phyloP scores from a whole-genome alignment of 345 rosid species.

The Eucalyptus marginata region DNA sequence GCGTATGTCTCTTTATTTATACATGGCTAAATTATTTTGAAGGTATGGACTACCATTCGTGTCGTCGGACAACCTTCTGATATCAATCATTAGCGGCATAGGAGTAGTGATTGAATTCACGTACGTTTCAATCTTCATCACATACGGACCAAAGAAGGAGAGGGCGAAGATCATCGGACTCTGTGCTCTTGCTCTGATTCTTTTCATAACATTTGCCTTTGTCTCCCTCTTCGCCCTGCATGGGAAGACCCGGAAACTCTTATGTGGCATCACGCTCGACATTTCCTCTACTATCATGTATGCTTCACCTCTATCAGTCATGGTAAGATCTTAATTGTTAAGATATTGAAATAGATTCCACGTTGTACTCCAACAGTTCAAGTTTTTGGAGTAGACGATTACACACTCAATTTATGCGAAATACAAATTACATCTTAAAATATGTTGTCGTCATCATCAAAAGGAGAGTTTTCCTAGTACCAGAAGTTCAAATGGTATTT shows the following conservation, averaged over 20 bases:
- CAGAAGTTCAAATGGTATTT: neutral
- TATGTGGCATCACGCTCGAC: slow-evolving; percentile 20
- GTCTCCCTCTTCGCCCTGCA: slow-evolving; percentile 10
- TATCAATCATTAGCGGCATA: neutral
- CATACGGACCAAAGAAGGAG: neutral
- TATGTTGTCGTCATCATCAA: neutral
- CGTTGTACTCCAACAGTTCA: neutral
- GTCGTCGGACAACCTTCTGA: neutral
- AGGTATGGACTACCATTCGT: neutral
- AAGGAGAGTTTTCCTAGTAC: neutral
- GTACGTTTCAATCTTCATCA: neutral
- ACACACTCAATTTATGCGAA: neutral
- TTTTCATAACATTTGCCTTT: neutral
- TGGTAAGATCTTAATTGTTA: slow-evolving; percentile 6
- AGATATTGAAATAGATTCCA: neutral
- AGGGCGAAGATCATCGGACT: neutral
- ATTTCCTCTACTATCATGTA: slow-evolving; percentile 23
- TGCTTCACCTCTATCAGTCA: slow-evolving; percentile 25
- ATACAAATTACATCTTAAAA: neutral
- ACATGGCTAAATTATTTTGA: neutral
- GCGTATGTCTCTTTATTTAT: neutral
- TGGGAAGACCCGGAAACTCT: slow-evolving; percentile 17
- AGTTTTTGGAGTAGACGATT: neutral
- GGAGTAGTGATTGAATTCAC: neutral
- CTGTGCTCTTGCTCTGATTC: neutral